Conservation (phyloP, 2,329 filamentous ascomycete genomes). For the Botrytis tulipae region DNA sequence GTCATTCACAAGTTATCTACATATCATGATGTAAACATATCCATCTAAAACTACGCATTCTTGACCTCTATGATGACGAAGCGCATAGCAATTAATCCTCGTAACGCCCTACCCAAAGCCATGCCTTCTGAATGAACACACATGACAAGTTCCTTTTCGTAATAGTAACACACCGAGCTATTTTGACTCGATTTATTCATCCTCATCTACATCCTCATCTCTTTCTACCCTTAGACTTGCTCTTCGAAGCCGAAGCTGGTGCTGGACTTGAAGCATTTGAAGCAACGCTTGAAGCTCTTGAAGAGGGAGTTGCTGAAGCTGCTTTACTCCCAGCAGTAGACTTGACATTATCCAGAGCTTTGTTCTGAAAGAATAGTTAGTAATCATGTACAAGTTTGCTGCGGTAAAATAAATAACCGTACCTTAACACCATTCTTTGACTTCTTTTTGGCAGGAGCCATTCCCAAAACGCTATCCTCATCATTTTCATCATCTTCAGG, state of each 20-base stretch:
- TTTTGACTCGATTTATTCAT: background rate
- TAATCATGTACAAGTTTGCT: background rate
- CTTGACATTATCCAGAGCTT: conserved; percentile 87
- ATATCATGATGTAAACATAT: conserved; percentile 7
- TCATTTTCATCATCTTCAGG: conserved; percentile 80
- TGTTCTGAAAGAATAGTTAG: conserved; percentile 63
- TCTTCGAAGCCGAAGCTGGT: conserved; percentile 38
- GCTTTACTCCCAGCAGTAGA: conserved; percentile 65
- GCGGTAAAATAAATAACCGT: conserved; percentile 21
- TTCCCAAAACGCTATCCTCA: conserved; percentile 75
- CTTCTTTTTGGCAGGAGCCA: conserved; percentile 92
- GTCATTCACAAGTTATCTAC: background rate
- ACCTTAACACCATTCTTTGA: conserved; percentile 79
- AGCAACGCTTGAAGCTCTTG: conserved; percentile 79
- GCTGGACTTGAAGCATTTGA: conserved; percentile 64
- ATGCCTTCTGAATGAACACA: conserved; percentile 13
- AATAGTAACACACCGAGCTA: conserved; percentile 11
- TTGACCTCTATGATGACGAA: background rate
- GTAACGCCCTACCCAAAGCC: conserved; percentile 15
- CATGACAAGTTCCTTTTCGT: conserved; percentile 1
- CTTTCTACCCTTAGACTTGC: conserved; percentile 53
- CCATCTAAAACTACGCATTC: conserved; percentile 11
- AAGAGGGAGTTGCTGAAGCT: conserved; percentile 71
- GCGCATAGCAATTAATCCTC: background rate
- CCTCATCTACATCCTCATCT: conserved; percentile 45